Conservation (phyloP, 768 basidiomycete genomes). For the Pleurotus eryngii region DNA sequence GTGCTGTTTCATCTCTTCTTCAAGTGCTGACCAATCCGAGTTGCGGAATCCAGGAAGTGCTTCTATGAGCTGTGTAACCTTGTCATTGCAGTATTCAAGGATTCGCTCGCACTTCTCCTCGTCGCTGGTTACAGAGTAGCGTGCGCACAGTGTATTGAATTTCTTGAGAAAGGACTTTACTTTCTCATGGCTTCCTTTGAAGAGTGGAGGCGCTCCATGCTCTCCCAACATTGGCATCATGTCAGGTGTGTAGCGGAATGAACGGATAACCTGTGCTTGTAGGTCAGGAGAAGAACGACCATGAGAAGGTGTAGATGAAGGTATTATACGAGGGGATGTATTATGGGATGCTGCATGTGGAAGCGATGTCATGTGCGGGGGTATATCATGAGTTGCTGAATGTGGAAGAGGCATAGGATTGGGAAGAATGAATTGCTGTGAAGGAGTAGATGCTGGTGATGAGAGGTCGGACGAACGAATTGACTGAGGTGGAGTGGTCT, state of each 20-base stretch:
- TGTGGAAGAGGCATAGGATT: too few relatives aligned
- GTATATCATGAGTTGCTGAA: too few relatives aligned
- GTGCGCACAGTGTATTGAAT: background rate
- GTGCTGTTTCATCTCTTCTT: background rate
- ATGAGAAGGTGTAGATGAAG: too few relatives aligned
- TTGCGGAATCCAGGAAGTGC: background rate
- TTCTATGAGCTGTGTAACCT: background rate
- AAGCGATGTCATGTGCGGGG: too few relatives aligned
- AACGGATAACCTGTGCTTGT: background rate
- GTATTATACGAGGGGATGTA: too few relatives aligned
- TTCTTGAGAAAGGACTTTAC: background rate
- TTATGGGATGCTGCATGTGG: too few relatives aligned
- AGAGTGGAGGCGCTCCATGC: background rate
- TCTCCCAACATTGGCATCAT: constrained; percentile 2
- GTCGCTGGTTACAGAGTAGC: background rate
- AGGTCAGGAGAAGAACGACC: too few relatives aligned
- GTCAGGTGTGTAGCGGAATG: background rate
- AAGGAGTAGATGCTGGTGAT: too few relatives aligned
- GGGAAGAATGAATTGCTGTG: too few relatives aligned
- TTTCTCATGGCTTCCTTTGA: background rate
- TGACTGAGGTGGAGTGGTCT: too few relatives aligned
- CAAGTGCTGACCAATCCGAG: background rate
- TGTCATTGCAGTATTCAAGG: background rate
- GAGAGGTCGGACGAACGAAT: too few relatives aligned
- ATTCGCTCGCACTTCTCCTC: background rate